Evolutionary conservation across 2,329 filamentous ascomycete species (phyloP).

Genomic region (Calycina herbarum): DNA sequence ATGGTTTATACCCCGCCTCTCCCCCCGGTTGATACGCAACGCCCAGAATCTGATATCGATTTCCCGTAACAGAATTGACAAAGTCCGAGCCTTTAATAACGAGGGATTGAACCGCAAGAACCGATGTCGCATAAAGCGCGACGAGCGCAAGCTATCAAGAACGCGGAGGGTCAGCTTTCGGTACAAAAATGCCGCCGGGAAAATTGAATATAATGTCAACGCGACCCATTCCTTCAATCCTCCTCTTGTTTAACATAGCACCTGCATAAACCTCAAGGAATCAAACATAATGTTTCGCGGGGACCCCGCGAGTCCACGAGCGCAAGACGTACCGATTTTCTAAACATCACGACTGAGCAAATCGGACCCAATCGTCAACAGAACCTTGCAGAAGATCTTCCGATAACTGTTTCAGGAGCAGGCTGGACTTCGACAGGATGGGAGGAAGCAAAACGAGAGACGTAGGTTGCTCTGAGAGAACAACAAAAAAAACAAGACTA

Average conservation of each 20-base stretch:
- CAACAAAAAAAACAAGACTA: no score
- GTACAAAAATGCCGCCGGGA: neutral
- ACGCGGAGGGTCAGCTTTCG: slow-evolving; percentile 2
- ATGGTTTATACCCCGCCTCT: slow-evolving; percentile 60
- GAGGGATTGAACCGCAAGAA: slow-evolving; percentile 57
- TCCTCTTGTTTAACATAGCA: neutral
- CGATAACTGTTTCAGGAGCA: neutral
- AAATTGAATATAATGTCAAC: neutral
- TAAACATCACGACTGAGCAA: slow-evolving; percentile 5
- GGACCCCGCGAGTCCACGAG: no score
- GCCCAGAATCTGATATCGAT: slow-evolving; percentile 66
- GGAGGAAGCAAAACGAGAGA: no score
- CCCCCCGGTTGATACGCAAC: slow-evolving; percentile 71
- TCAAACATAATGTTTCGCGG: no score
- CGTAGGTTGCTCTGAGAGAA: no score
- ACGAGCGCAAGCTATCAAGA: slow-evolving; percentile 26
- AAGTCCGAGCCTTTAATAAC: slow-evolving; percentile 59
- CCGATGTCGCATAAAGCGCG: slow-evolving; percentile 40
- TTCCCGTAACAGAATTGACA: slow-evolving; percentile 57
- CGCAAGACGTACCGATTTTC: slow-evolving; percentile 1
- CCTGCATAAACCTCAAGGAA: neutral
- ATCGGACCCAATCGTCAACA: neutral
- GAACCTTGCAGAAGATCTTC: neutral
- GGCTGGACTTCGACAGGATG: no score
- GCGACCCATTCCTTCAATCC: neutral